Conservation (phyloP, 2,329 filamentous ascomycete genomes). For the Coleophoma eucalyptorum region DNA sequence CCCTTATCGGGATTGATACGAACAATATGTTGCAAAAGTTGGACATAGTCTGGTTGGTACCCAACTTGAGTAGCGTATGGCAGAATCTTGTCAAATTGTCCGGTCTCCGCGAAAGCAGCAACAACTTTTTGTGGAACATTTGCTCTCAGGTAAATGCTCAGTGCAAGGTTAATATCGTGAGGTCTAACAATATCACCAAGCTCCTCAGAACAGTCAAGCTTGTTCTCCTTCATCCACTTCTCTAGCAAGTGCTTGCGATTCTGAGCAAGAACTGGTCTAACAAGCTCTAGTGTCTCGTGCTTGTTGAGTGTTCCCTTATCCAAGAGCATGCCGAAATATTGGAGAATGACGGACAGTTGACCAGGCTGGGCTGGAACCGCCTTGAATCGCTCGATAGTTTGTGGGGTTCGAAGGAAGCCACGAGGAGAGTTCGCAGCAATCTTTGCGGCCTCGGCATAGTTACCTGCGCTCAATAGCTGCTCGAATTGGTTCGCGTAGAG, state of each 20-base stretch:
- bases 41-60: constrained; percentile 94
- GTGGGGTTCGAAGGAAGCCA: constrained; percentile 88
- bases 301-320: constrained; percentile 93
- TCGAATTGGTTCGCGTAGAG: constrained; percentile 94
- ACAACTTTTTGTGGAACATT: constrained; percentile 92
- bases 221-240: constrained; percentile 97
- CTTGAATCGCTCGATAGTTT: constrained; percentile 97
- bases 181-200: constrained; percentile 90
- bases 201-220: constrained; percentile 93
- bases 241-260: constrained; percentile 94
- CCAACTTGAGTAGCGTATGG: constrained; percentile 81
- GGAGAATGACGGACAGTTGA: constrained; percentile 89
- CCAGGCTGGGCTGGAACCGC: constrained; percentile 73
- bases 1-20: constrained; percentile 90
- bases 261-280: constrained; percentile 86
- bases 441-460: constrained; percentile 87
- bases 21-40: constrained; percentile 87
- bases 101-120: constrained; percentile 89
- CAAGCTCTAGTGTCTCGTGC: constrained; percentile 91
- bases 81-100: constrained; percentile 95
- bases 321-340: constrained; percentile 96
- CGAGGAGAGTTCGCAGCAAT: constrained; percentile 94
- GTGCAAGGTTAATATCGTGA: constrained; percentile 83
- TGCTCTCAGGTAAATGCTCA: constrained; percentile 86
- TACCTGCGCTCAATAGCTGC: constrained; percentile 73